These are phyloP conservation scores for Rhododendron ovatum DNA, from an alignment of 148 eudicot species.

Conservation along the genomic window DNA sequence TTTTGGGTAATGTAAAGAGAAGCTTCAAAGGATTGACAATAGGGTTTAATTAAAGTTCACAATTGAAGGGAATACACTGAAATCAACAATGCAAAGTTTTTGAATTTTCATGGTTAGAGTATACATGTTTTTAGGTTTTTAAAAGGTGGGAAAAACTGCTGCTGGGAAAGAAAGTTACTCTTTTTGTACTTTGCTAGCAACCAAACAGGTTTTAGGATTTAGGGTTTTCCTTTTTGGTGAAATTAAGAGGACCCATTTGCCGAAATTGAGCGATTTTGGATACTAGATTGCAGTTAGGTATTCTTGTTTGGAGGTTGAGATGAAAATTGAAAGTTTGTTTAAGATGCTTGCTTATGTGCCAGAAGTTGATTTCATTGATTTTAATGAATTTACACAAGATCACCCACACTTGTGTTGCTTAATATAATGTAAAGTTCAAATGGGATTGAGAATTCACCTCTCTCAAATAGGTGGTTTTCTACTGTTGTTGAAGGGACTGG, in stretches of 20 bases:
- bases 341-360: not conserved
- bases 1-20: not conserved
- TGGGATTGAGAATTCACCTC: not conserved
- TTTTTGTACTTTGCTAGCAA: not conserved
- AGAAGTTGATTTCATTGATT: not conserved
- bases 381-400: not conserved
- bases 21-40: not conserved
- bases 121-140: not conserved
- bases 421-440: not conserved
- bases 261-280: not conserved
- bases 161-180: not conserved
- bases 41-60: not conserved
- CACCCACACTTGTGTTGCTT: not conserved
- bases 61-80: not conserved
- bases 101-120: not conserved
- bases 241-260: not conserved
- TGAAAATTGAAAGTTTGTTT: not conserved
- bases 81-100: not conserved
- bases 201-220: not conserved
- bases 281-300: not conserved
- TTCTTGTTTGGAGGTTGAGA: not conserved
- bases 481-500: not conserved
- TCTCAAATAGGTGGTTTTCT: not conserved
- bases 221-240: not conserved
- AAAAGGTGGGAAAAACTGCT: not conserved